These are phyloP conservation scores for Tricholoma flavovirens DNA, from an alignment of 768 basidiomycete genomes.

Conservation along the genomic window DNA sequence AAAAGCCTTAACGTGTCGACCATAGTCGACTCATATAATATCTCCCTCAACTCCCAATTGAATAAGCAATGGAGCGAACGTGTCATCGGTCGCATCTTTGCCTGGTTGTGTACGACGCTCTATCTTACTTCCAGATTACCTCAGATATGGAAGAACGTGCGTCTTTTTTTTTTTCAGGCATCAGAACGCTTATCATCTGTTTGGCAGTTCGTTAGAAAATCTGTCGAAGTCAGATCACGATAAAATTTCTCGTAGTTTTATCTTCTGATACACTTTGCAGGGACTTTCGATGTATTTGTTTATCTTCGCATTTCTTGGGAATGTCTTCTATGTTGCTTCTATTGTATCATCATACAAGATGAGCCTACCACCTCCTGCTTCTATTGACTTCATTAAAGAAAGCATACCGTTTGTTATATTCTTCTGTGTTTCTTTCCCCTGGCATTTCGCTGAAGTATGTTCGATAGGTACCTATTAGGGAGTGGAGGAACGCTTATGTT, in stretches of 20 bases:
- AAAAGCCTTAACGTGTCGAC: slow-evolving; percentile 9
- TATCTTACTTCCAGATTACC: slow-evolving; percentile 93
- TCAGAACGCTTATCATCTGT: slow-evolving; percentile 2
- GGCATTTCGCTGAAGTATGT: background rate
- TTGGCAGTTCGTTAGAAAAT: slow-evolving; percentile 76
- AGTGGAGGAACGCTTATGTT: slow-evolving; percentile 91
- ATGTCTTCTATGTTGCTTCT: slow-evolving; percentile 87
- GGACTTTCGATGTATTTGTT: slow-evolving; percentile 94
- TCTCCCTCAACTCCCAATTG: background rate
- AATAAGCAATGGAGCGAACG: slow-evolving; percentile 40
- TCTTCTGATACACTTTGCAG: slow-evolving; percentile 27
- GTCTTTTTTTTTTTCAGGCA: slow-evolving; percentile 26
- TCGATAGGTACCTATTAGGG: slow-evolving; percentile 74
- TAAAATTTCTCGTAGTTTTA: background rate
- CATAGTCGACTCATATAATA: slow-evolving; percentile 5
- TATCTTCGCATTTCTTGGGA: slow-evolving; percentile 89
- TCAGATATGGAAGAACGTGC: slow-evolving; percentile 98
- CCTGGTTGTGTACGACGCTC: slow-evolving; percentile 90
- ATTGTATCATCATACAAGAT: slow-evolving; percentile 75
- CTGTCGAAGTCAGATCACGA: slow-evolving; percentile 59
- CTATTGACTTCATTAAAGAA: slow-evolving; percentile 67
- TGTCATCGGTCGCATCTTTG: slow-evolving; percentile 82
- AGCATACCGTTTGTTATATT: slow-evolving; percentile 68
- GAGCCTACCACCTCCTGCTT: slow-evolving; percentile 49
- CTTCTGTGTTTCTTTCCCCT: background rate